A percentile compares a stretch with the other conserved stretches of the same genome.
phyloP scores from a whole-genome alignment of 257 asterid species.

The Petrea volubilis region DNA sequence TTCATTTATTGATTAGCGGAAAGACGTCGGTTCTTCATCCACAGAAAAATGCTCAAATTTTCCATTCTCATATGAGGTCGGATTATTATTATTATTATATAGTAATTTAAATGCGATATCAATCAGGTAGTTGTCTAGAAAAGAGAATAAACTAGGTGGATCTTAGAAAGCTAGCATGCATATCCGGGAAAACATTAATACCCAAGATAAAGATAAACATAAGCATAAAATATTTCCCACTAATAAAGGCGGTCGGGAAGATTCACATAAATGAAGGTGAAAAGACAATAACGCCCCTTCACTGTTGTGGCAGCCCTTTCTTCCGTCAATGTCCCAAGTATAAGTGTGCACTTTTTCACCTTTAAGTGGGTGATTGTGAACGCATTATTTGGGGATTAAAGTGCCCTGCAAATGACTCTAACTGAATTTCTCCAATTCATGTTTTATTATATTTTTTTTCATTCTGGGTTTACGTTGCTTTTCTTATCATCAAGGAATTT shows the following conservation, averaged over 20 bases:
- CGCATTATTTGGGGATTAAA: neutral
- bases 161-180: conserved; percentile 6
- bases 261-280: neutral
- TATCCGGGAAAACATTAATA: neutral
- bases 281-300: neutral
- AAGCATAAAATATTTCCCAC: neutral
- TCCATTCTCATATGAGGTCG: too few relatives aligned
- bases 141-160: neutral
- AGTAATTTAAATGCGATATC: neutral
- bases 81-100: too few relatives aligned
- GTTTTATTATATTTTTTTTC: neutral
- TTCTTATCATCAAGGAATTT: conserved; percentile 32
- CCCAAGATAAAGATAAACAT: neutral
- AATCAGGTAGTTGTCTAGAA: conserved; percentile 5
- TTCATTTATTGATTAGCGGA: too few relatives aligned
- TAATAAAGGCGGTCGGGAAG: neutral
- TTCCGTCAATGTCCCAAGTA: conserved; percentile 8
- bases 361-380: neutral
- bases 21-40: too few relatives aligned
- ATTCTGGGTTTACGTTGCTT: conserved; percentile 20
- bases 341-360: neutral
- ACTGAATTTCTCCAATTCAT: neutral
- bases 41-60: too few relatives aligned
- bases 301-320: neutral
- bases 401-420: neutral